Percentiles rank a stretch among this genome's conserved stretches.
Evolutionary conservation across 2,329 filamentous ascomycete species (phyloP).

Genomic region (Calycina herbarum): DNA sequence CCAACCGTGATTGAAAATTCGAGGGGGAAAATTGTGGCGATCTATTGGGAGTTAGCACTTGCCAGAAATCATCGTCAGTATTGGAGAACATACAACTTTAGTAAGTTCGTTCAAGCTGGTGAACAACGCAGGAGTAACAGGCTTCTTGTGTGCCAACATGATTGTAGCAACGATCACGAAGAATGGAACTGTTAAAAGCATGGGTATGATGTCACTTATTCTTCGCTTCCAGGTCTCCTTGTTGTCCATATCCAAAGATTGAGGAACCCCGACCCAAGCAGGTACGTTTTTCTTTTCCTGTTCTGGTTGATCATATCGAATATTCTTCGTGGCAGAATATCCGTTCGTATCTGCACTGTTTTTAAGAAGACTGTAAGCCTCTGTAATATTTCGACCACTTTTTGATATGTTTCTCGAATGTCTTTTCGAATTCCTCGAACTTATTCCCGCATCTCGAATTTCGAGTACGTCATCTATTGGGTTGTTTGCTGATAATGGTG

Average conservation of each 20-base stretch:
- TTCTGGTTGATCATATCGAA: conserved; percentile 12
- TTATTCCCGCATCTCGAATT: background rate
- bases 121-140: background rate
- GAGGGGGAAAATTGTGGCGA: conserved; percentile 18
- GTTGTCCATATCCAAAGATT: conserved; percentile 12
- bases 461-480: background rate
- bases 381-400: background rate
- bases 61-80: background rate
- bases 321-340: background rate
- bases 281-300: conserved; percentile 15
- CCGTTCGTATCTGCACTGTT: background rate
- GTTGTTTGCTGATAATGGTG: background rate
- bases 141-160: conserved; percentile 10
- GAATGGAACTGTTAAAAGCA: conserved; percentile 11
- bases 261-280: conserved; percentile 12
- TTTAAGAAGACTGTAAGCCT: conserved; percentile 8
- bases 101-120: conserved; percentile 8
- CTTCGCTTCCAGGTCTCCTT: conserved; percentile 5
- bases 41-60: conserved; percentile 10
- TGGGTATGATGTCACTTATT: conserved; percentile 4
- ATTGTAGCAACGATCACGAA: conserved; percentile 11
- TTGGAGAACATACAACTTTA: conserved; percentile 13
- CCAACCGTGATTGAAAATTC: conserved; percentile 18
- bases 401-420: background rate
- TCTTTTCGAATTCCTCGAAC: background rate